phyloP scores from a whole-genome alignment of 257 asterid genomes.

The Perilla frutescens region DNA sequence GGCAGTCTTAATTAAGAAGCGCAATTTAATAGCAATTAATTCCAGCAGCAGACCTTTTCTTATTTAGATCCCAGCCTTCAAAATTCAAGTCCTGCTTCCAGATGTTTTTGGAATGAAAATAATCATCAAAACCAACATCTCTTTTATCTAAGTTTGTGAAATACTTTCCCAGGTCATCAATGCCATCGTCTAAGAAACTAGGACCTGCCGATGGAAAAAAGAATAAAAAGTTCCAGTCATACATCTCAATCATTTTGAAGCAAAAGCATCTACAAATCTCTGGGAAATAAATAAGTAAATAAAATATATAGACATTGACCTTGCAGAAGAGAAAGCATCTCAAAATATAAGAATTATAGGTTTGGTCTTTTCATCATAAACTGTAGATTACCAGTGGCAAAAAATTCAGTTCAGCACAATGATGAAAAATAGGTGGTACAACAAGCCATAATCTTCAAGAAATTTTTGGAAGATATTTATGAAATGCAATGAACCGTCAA shows the following conservation, averaged over 20 bases:
- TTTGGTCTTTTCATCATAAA: constrained; percentile 18
- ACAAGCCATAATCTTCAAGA: constrained; percentile 30
- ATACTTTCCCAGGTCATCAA: constrained; percentile 47
- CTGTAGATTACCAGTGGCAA: not conserved
- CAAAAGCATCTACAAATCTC: constrained; percentile 19
- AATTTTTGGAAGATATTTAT: not conserved
- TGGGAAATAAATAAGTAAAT: constrained; percentile 22
- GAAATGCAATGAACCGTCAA: constrained; percentile 19
- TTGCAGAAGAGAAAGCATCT: constrained; percentile 7
- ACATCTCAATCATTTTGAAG: constrained; percentile 26
- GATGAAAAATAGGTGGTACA: constrained; percentile 18
- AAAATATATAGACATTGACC: constrained; percentile 3
- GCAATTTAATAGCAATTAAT: constrained; percentile 10
- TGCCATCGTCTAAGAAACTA: constrained; percentile 43
- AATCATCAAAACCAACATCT: constrained; percentile 47
- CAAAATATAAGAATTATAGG: not conserved
- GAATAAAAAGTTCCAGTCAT: constrained; percentile 14
- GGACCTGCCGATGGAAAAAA: constrained; percentile 44
- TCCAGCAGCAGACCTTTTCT: constrained; percentile 49
- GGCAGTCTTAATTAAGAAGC: constrained; percentile 25
- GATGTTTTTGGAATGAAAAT: constrained; percentile 39
- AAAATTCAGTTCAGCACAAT: constrained; percentile 1
- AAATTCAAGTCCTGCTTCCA: constrained; percentile 46
- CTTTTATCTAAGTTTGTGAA: constrained; percentile 41
- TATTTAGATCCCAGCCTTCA: constrained; percentile 48